These are phyloP conservation scores for Aspergillus transmontanensis DNA, from an alignment of 2,329 filamentous ascomycete genomes.

Conservation along the genomic window DNA sequence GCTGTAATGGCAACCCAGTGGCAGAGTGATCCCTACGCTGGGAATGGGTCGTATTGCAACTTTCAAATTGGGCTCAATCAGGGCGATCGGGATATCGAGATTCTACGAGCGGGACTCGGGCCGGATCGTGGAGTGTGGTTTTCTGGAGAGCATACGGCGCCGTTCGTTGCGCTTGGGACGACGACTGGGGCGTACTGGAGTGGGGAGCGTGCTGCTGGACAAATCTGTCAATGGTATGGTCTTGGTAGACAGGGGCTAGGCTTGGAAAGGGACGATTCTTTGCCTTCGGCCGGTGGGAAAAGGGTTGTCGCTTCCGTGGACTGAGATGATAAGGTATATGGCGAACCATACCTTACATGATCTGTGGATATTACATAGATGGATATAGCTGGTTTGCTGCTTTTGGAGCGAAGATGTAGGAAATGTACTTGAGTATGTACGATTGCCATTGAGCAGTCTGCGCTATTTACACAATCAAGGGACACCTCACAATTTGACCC, in stretches of 20 bases:
- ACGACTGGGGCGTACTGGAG: slow-evolving; percentile 92
- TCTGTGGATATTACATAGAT: neutral
- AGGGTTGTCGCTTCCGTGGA: neutral
- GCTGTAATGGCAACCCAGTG: slow-evolving; percentile 73
- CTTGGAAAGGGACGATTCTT: slow-evolving; percentile 32
- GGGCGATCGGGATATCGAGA: slow-evolving; percentile 72
- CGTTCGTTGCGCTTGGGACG: slow-evolving; percentile 85
- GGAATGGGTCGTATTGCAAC: slow-evolving; percentile 81
- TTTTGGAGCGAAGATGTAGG: neutral
- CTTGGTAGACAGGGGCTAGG: slow-evolving; percentile 28
- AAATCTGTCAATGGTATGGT: slow-evolving; percentile 41
- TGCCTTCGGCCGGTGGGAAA: slow-evolving; percentile 29
- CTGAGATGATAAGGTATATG: neutral
- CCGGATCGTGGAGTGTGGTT: slow-evolving; percentile 73
- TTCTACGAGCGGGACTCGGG: slow-evolving; percentile 54
- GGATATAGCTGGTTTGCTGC: neutral
- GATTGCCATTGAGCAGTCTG: neutral
- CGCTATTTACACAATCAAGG: slow-evolving; percentile 7
- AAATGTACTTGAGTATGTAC: neutral
- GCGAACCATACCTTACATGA: neutral
- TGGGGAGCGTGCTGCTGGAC: slow-evolving; percentile 73
- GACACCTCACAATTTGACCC: neutral
- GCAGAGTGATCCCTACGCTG: slow-evolving; percentile 76
- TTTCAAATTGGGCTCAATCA: slow-evolving; percentile 75
- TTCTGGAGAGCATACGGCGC: slow-evolving; percentile 86